These are phyloP conservation scores for Diaporthe citri DNA, from an alignment of 2,329 filamentous ascomycete genomes.

Conservation along the genomic window DNA sequence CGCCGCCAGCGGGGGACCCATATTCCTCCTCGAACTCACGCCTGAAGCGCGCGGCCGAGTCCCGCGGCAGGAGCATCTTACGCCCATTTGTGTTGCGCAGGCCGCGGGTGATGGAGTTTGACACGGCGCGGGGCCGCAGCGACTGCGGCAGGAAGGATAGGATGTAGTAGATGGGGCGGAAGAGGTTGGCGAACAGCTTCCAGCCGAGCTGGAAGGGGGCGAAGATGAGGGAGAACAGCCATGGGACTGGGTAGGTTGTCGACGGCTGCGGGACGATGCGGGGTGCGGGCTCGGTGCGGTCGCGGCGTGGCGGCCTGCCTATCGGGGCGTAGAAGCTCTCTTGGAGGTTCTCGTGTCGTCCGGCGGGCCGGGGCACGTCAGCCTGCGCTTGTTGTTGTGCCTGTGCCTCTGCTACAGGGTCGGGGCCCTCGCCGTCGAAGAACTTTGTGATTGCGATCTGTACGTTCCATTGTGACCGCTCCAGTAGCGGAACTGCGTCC, in stretches of 20 bases:
- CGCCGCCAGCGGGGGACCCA: conserved; percentile 56
- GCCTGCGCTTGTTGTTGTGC: conserved; percentile 65
- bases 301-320: conserved; percentile 48
- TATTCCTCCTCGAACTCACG: conserved; percentile 97
- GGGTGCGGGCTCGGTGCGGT: conserved; percentile 77
- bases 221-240: conserved; percentile 82
- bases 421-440: conserved; percentile 93
- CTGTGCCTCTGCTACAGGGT: conserved; percentile 82
- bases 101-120: conserved; percentile 64
- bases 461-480: conserved; percentile 95
- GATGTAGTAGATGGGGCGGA: conserved; percentile 81
- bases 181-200: conserved; percentile 75
- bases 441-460: conserved; percentile 98
- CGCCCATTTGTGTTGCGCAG: conserved; percentile 76
- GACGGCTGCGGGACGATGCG: conserved; percentile 85
- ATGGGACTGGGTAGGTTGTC: conserved; percentile 76
- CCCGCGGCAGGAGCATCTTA: conserved; percentile 83
- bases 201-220: conserved; percentile 83
- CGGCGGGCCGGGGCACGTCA: conserved; percentile 71
- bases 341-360: conserved; percentile 81
- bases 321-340: conserved; percentile 62
- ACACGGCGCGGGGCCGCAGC: conserved; percentile 66
- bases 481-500: conserved; percentile 82
- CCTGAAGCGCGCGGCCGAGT: conserved; percentile 89
- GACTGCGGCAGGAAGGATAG: conserved; percentile 83